Evolutionary conservation across 2,329 filamentous ascomycete genomes (phyloP).

Genomic region (Nemania serpens): DNA sequence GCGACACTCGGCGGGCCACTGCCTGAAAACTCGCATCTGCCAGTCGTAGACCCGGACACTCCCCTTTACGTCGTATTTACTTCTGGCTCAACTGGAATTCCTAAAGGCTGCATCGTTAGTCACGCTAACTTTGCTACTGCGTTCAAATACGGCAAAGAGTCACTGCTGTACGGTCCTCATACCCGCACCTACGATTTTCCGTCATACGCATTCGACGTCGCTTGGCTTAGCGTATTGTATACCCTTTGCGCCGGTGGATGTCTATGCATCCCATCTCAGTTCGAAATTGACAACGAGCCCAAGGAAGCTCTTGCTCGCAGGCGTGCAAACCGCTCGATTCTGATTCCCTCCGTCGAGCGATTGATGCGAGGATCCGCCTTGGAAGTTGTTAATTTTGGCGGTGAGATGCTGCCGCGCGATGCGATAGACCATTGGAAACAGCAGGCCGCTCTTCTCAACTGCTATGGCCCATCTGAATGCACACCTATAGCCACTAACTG

Average conservation of each 20-base stretch:
- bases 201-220: conserved; percentile 12
- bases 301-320: background rate
- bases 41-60: background rate
- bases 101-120: conserved; percentile 3
- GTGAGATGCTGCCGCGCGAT: background rate
- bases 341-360: conserved; percentile 10
- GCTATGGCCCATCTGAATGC: conserved; percentile 13
- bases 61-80: conserved; percentile 9
- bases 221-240: background rate
- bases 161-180: background rate
- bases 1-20: background rate
- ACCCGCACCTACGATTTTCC: conserved; percentile 9
- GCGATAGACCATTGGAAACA: background rate
- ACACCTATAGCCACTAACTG: conserved; percentile 8
- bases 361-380: background rate
- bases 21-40: background rate
- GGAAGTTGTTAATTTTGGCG: conserved; percentile 1
- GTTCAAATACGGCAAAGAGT: background rate
- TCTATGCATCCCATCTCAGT: conserved; percentile 10
- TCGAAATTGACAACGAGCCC: background rate
- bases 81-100: conserved; percentile 8
- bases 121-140: conserved; percentile 4
- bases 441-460: background rate
- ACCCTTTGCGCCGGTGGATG: conserved; percentile 4
- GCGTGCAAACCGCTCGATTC: background rate